Percentiles rank a stretch among this genome's conserved stretches.
These are phyloP conservation scores for Talaromyces funiculosus DNA, from an alignment of 2,329 filamentous ascomycete species.

Conservation along the genomic window DNA sequence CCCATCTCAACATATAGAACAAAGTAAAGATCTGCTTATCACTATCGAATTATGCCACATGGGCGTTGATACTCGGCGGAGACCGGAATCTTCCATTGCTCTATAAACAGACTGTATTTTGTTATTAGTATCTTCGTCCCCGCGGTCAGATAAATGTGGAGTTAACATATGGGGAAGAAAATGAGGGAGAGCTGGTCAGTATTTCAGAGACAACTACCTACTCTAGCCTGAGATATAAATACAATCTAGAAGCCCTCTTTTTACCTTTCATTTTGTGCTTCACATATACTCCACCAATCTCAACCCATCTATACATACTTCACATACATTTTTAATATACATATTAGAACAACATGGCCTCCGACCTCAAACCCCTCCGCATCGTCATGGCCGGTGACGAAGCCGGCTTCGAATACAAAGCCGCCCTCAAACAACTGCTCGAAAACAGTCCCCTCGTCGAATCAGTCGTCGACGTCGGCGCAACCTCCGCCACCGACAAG, in stretches of 20 bases:
- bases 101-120: too few species aligned
- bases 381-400: slow-evolving; percentile 63
- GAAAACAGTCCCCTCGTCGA: slow-evolving; percentile 61
- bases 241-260: background rate
- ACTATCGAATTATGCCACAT: background rate
- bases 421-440: slow-evolving; percentile 68
- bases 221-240: slow-evolving; percentile 2
- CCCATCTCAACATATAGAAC: background rate
- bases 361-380: slow-evolving; percentile 42
- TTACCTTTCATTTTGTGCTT: background rate
- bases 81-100: background rate
- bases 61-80: background rate
- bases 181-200: slow-evolving; percentile 1
- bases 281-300: background rate
- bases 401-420: slow-evolving; percentile 73
- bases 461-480: slow-evolving; percentile 68
- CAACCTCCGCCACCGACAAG: slow-evolving; percentile 61
- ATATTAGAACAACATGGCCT: too few species aligned
- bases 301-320: background rate
- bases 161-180: background rate
- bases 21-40: background rate
- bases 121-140: background rate
- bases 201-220: background rate
- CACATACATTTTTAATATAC: slow-evolving; percentile 6
- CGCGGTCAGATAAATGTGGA: background rate